Percentiles rank a stretch among this genome's conserved stretches.
Conservation (phyloP, 1,139 yeast genomes). For the Kluyveromyces marxianus region DNA sequence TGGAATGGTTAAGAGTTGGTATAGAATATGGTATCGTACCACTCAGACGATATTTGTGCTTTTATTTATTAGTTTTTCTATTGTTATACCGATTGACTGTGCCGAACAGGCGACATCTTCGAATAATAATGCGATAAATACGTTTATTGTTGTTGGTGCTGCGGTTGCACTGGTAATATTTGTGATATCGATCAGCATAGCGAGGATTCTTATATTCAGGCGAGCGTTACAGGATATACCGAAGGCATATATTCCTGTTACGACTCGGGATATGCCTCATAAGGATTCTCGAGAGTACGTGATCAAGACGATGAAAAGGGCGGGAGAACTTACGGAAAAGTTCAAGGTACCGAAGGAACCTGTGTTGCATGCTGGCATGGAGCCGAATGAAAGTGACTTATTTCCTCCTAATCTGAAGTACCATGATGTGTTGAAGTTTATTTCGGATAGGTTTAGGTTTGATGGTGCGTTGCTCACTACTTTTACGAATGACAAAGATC, state of each 20-base stretch:
- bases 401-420: conserved; percentile 28
- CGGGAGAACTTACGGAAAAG: conserved; percentile 20
- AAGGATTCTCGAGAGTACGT: conserved; percentile 37
- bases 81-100: conserved; percentile 71
- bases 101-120: conserved; percentile 55
- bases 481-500: conserved; percentile 12
- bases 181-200: conserved; percentile 40
- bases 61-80: conserved; percentile 47
- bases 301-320: conserved; percentile 21
- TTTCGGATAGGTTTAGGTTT: conserved; percentile 27
- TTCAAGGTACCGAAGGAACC: conserved; percentile 25
- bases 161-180: conserved; percentile 53
- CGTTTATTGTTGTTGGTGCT: conserved; percentile 68
- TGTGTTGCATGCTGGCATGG: conserved; percentile 28
- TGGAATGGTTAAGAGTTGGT: conserved; percentile 5
- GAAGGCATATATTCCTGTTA: conserved; percentile 57
- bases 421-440: conserved; percentile 22
- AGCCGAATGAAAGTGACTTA: conserved; percentile 25
- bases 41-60: conserved; percentile 47
- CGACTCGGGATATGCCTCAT: conserved; percentile 55
- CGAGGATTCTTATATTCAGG: conserved; percentile 52
- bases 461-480: conserved; percentile 24
- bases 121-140: conserved; percentile 48
- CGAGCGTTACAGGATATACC: conserved; percentile 70
- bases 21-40: conserved; percentile 29